Evolutionary conservation across 805 yeast species (phyloP).

Genomic region (Barnettozyma vustinii): DNA sequence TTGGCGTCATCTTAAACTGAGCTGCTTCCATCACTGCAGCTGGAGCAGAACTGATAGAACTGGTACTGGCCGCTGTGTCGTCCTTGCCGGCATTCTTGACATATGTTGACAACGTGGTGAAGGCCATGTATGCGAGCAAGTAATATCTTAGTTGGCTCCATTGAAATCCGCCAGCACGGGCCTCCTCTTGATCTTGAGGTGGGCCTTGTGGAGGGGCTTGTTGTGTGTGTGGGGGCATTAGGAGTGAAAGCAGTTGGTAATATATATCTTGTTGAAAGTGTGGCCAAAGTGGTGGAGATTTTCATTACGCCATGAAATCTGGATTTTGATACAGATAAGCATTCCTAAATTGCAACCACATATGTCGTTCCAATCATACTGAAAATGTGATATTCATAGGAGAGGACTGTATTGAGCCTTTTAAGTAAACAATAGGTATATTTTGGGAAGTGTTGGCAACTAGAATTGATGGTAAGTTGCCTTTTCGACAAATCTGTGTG

Average conservation of each 20-base stretch:
- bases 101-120: constrained; percentile 8
- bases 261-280: neutral
- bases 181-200: neutral
- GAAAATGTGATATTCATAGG: too few relatives aligned
- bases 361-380: too few relatives aligned
- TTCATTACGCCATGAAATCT: neutral
- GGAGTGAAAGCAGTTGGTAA: neutral
- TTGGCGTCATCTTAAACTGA: constrained; percentile 10
- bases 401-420: too few relatives aligned
- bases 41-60: neutral
- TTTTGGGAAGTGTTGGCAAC: too few relatives aligned
- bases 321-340: neutral
- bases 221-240: neutral
- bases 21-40: neutral
- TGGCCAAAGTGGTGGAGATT: neutral
- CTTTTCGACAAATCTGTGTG: too few relatives aligned
- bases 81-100: neutral
- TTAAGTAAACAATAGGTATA: neutral
- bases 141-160: constrained; percentile 7
- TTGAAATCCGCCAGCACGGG: neutral
- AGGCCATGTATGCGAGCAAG: constrained; percentile 9
- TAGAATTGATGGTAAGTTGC: too few relatives aligned
- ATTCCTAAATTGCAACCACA: neutral
- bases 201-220: neutral
- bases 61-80: neutral